Evolutionary conservation across 441 rosid species (phyloP), one percentile per base, ranked within the genome.

Genomic region (Breynia disticha): DNA sequence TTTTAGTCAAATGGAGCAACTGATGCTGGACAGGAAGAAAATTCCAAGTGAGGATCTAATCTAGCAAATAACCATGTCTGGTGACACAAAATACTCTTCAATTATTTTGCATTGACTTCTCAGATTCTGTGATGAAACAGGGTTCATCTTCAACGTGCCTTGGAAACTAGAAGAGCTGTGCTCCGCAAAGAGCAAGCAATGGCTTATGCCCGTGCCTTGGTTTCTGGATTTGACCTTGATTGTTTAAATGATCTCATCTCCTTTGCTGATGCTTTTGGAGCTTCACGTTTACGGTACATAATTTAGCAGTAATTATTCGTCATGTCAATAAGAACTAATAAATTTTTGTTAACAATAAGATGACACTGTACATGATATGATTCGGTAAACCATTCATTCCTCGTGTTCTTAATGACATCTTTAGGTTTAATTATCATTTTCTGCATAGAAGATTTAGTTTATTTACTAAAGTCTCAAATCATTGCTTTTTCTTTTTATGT

Each of bases 151-250:
- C 98, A 86, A 37, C 90, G 88, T 55, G 87, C 83, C 55, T 53
- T 91, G 65, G 97, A 81, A 67, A 76, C 79, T 64, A 76, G 98
- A 59, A 86, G 74, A 64, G 82, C 77, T 11, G 90, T 87, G 50
- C 84, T 91, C 50, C 78, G 75, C 73, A 88, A 82, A 70, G 98
- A 91, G 76, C 98, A 88, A 74, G 98, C 95, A 52, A 91, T 91
- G 98, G 97, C 97, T 42, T 91, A 88, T 62, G 97, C 97, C 15
- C 80, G 95, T 58, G 91, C 97, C 57, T 61, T 91, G 64, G 95
- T 91, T 65, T 83, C 81, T 50, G 97, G 98, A 53, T 91, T 81
- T 65, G 95, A 88, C 51, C 63, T 78, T 38, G 91, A 83, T 44
- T 68, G 57, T 63, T 59, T 88, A 67, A 84, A 76, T 64, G 84